Conservation (phyloP, 768 basidiomycete genomes). For the Neoboletus brunneissimus region DNA sequence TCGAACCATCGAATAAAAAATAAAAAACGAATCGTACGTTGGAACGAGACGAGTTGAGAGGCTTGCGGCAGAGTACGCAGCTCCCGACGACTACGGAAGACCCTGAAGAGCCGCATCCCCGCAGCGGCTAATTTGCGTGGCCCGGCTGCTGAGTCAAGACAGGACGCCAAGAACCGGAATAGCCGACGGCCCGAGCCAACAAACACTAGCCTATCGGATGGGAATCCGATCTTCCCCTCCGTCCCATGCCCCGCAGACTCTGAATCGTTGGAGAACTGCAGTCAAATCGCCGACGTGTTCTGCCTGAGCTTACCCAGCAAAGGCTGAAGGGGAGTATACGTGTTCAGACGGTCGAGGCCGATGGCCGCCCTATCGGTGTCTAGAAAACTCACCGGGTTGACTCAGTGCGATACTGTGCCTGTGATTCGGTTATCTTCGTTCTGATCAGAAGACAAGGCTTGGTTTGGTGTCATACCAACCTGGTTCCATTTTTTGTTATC, state of each 20-base stretch:
- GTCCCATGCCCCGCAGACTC: no score
- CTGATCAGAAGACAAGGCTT: no score
- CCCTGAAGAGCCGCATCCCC: background rate
- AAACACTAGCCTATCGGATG: slow-evolving; percentile 10
- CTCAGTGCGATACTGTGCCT: no score
- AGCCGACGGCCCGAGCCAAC: slow-evolving; percentile 13
- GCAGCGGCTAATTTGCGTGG: no score
- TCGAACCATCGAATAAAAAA: background rate
- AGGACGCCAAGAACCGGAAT: background rate
- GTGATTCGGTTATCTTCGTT: no score
- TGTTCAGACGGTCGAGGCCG: no score
- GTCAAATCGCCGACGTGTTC: no score
- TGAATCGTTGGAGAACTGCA: no score
- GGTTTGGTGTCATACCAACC: background rate
- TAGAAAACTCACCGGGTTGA: no score
- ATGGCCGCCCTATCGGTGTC: no score
- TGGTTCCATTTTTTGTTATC: background rate
- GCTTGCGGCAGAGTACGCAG: background rate
- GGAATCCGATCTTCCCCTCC: background rate
- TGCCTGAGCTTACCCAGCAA: no score
- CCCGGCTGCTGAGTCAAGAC: slow-evolving; percentile 10
- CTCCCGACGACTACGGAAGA: slow-evolving; percentile 20
- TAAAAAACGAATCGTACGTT: background rate
- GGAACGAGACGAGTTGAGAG: background rate
- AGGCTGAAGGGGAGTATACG: no score